Base-by-base conservation (phyloP, 768 basidiomycete genomes). In the Ramaria rubella region DNA sequence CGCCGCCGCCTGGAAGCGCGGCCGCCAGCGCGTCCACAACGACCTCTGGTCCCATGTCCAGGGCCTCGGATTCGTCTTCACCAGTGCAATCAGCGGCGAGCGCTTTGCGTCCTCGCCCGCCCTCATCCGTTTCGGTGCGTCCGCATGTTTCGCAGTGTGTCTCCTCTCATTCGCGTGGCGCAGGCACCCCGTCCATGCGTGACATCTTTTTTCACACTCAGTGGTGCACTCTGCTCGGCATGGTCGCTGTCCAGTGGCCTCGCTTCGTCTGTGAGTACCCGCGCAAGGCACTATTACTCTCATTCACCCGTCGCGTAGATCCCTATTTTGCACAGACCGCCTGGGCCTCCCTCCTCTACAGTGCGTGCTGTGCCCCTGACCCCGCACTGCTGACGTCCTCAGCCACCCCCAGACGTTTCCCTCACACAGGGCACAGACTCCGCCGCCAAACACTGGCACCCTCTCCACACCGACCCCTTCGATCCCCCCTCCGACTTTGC, bases 161-260 rank as follows among this genome's bases (percentile, higher is more conserved):
- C 27, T 30, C 31, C 33, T 49, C 48, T 57, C 55, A 50, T 36
- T 44, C 21, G 36, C 51, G 23, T 54, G 50, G 15, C 58, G 3
- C 60, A 94, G 93, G 87, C 62, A 95, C 96, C 0, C 95, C 96
- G 2, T 91, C 92, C 5, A 73, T 94, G 72, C 78, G 94, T 52
- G 96, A 99, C 69, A 79, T 99, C 50, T 80, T 97, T 49, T 88
- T 92, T 69, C 92, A 94, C 64, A 89, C 94, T 0, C 94, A 96
- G 62, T 97, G 90, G 87, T 90, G 87, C 68, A 81, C 90, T 38
- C 80, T 86, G 30, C 75, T 99, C 14, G 84, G 83, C 30, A 94
- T 96, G 89, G 84, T 98, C 53, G 91, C 95, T 31, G 92, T 98
- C 21, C 80, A 90, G 67, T 99, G 95, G 95, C 95, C 96, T 0